Base-by-base conservation (phyloP, 1,284 basidiomycete species). In the Pascua sp. region DNA sequence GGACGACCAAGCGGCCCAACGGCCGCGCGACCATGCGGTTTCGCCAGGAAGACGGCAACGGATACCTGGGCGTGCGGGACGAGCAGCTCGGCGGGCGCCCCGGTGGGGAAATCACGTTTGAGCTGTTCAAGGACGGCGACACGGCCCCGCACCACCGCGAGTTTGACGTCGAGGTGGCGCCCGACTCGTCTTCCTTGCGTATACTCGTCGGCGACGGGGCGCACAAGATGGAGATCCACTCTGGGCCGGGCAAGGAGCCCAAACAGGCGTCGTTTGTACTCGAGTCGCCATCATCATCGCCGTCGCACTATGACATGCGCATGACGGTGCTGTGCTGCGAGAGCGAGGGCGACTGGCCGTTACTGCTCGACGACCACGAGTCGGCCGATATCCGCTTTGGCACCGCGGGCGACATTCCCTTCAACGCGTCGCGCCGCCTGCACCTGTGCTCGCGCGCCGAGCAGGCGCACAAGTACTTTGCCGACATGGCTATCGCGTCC, bases 311-410 rank as follows among this genome's bases (percentile, higher is more conserved):
- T 51, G 72, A 77, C 53, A 65, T 72, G 62, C 64, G 75, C 32
- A 63, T 78, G 55, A 72, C 64, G n/a, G 63, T 75, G 39, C 62
- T 77, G 4, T 78, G 77, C 57, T 78, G 77, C 60, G 67, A 67
- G 15, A 64, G 64, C 5, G 67, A 69, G 51, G 70, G 71, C 4
- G 70, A 73, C 42, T 78, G 77, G 77, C 77, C 77, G 37, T 63
- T 78, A 41, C 57, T 76, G 11, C 61, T 70, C 15, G 77, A 78
- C 55, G 77, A 78, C 59, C 70, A 66, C 59, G 73, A 75, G 61
- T 62, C 67, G 2, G 68, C 75, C 11, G 73, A 77, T 57, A 65
- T 72, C n/a, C 63, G 66, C 15, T 77, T 72, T 55, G 74, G 74
- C 15, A 59, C 57, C 8, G 72, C 70, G 17, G 71, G 70, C 38